Base-by-base conservation (phyloP, 441 rosid genomes). In the Breynia disticha region DNA sequence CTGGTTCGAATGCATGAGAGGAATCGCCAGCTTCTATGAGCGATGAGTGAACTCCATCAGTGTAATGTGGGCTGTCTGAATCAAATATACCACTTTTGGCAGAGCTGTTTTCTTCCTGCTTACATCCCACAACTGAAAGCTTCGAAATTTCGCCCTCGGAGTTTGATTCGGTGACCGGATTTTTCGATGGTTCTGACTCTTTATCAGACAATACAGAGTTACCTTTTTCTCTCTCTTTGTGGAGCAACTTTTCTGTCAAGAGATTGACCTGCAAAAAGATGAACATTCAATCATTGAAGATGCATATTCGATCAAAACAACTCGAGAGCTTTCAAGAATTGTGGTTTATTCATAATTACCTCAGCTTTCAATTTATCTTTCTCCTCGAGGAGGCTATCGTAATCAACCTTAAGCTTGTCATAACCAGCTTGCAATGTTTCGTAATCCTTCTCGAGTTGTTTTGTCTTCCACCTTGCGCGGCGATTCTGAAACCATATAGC, bases 401-500 rank as follows among this genome's bases (percentile, higher is more conserved):
- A 84, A 16, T 81, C 84, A 7, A 76, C 71, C 65, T 78, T 66
- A 19, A 84, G 79, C 50, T 42, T 43, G 60, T 74, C 57, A 41
- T 60, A 81, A 56, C 71, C 79, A 44, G 70, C 65, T 58, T 77
- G 80, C 62, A 84, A 57, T 4, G 42, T 65, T 2, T 69, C 86
- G 3, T 70, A 81, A 45, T 84, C 87, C 57, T 76, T 81, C 73
- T 84, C 91, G 12, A 84, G 66, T 59, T 73, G 84, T 62, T 83
- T 83, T 1, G 83, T 77, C 73, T 83, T 83, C 84, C 83, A 80
- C 35, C 87, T 67, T 9, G 91, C 83, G 11, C 91, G 82, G 44
- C 88, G 87, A 65, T 84, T 84, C 59, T 84, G 93, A 47, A 81
- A 84, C 93, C 93, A 84, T 14, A 84, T 81, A 8, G 86, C 87